Conservation (phyloP, 495 filamentous ascomycete species). For the Aspergillus wentii region DNA sequence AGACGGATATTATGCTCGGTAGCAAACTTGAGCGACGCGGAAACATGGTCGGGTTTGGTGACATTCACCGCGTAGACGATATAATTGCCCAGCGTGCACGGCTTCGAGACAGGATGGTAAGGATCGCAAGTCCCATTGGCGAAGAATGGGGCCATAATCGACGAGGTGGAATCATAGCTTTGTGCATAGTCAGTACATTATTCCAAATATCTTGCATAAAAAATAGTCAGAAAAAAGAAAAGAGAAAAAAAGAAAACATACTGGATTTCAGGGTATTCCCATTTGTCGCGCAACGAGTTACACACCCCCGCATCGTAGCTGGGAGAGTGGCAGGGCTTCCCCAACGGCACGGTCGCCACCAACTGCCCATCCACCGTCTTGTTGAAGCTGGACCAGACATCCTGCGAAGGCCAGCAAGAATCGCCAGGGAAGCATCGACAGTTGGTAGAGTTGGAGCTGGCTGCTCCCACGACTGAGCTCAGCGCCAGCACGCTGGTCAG, state of each 20-base stretch:
- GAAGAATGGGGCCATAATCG: constrained; percentile 38
- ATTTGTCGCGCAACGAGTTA: constrained; percentile 14
- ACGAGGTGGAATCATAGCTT: constrained; percentile 32
- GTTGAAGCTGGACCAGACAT: constrained; percentile 41
- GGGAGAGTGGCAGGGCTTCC: constrained; percentile 39
- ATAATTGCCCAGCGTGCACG: constrained; percentile 56
- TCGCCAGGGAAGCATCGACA: constrained; percentile 37
- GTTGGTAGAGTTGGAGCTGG: background rate
- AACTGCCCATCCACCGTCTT: constrained; percentile 35
- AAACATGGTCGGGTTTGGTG: constrained; percentile 21
- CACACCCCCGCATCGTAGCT: constrained; percentile 30
- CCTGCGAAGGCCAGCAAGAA: constrained; percentile 38
- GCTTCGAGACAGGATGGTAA: constrained; percentile 38
- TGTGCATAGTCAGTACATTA: background rate
- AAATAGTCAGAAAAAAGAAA: too few species aligned
- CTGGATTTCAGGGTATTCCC: constrained; percentile 28
- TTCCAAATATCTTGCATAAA: background rate
- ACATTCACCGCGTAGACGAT: constrained; percentile 46
- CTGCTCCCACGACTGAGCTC: background rate
- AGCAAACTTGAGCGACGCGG: constrained; percentile 41
- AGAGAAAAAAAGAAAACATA: constrained; percentile 13
- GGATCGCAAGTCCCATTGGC: constrained; percentile 51
- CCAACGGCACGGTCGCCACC: constrained; percentile 41
- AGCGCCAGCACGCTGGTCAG: background rate
- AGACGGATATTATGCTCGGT: constrained; percentile 52